Evolutionary conservation across 176 grass and related monocot genomes (phyloP).

Genomic region (Musa schizocarpa): DNA sequence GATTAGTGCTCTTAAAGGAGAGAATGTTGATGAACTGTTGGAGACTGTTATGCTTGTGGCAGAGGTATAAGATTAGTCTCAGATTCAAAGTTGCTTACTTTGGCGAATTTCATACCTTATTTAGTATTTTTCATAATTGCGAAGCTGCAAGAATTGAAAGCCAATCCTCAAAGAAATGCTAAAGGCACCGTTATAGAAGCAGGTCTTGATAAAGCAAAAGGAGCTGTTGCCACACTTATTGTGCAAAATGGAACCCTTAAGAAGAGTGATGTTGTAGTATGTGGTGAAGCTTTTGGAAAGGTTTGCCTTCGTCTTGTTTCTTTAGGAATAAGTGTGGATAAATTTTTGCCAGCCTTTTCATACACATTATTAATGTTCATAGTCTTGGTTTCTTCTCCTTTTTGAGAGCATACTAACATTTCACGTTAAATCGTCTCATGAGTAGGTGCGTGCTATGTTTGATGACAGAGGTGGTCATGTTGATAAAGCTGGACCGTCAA

Average conservation of each 20-base stretch:
- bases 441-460: constrained; percentile 97
- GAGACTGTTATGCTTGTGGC: constrained; percentile 94
- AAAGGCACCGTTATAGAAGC: constrained; percentile 95
- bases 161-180: constrained; percentile 89
- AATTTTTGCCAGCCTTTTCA: not conserved
- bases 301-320: constrained; percentile 23
- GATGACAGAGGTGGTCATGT: constrained; percentile 69
- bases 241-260: constrained; percentile 94
- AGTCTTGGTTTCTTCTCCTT: not conserved
- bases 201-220: constrained; percentile 85
- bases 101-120: not conserved
- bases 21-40: constrained; percentile 82
- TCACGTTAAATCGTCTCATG: not conserved
- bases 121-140: constrained; percentile 10
- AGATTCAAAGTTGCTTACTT: constrained; percentile 16
- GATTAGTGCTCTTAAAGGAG: constrained; percentile 97
- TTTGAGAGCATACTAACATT: not conserved
- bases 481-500: constrained; percentile 80
- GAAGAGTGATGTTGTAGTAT: constrained; percentile 78
- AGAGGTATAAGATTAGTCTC: constrained; percentile 41
- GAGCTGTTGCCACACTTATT: constrained; percentile 66
- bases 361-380: not conserved
- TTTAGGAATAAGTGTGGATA: not conserved
- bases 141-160: constrained; percentile 98
- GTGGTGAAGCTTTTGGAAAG: constrained; percentile 95